Conservation (phyloP, 2,329 filamentous ascomycete species). For the Colletotrichum brevisporum region DNA sequence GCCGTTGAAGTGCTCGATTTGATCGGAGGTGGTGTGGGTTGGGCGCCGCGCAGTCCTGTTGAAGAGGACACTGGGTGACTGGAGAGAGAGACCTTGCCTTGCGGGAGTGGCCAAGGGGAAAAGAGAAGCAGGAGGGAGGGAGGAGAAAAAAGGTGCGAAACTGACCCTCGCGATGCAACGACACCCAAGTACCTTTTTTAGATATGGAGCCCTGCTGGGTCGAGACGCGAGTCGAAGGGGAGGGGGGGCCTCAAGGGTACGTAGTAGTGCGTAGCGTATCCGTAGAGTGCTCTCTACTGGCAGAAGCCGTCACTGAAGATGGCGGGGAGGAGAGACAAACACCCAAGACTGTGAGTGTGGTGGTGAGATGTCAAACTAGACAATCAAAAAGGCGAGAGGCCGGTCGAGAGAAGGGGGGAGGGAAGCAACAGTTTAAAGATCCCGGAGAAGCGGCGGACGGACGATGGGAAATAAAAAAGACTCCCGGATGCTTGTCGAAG, state of each 20-base stretch:
- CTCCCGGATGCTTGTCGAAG: slow-evolving; percentile 26
- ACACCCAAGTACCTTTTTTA: slow-evolving; percentile 32
- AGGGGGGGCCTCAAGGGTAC: not conserved
- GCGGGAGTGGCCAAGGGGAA: not conserved
- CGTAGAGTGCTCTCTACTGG: too few relatives aligned
- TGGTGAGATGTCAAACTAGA: not conserved
- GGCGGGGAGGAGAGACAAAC: slow-evolving; percentile 1
- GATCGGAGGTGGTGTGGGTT: slow-evolving; percentile 25
- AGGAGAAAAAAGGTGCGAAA: slow-evolving; percentile 1
- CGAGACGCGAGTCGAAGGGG: slow-evolving; percentile 22
- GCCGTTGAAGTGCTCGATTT: slow-evolving; percentile 39
- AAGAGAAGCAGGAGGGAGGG: not conserved
- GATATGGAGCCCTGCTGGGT: slow-evolving; percentile 34
- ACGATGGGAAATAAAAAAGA: slow-evolving; percentile 7
- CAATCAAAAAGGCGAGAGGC: not conserved
- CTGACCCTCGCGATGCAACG: slow-evolving; percentile 35
- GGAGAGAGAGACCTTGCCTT: slow-evolving; percentile 11
- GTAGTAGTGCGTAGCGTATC: too few relatives aligned
- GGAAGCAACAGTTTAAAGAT: slow-evolving; percentile 15
- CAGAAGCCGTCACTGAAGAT: not conserved
- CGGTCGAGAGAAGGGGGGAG: slow-evolving; percentile 7
- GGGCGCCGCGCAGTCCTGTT: slow-evolving; percentile 32
- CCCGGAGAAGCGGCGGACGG: not conserved
- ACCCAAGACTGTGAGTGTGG: not conserved
- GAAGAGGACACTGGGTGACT: slow-evolving; percentile 24